These are phyloP conservation scores for Colletotrichum spinosum DNA, from an alignment of 2,329 filamentous ascomycete genomes.

Conservation along the genomic window DNA sequence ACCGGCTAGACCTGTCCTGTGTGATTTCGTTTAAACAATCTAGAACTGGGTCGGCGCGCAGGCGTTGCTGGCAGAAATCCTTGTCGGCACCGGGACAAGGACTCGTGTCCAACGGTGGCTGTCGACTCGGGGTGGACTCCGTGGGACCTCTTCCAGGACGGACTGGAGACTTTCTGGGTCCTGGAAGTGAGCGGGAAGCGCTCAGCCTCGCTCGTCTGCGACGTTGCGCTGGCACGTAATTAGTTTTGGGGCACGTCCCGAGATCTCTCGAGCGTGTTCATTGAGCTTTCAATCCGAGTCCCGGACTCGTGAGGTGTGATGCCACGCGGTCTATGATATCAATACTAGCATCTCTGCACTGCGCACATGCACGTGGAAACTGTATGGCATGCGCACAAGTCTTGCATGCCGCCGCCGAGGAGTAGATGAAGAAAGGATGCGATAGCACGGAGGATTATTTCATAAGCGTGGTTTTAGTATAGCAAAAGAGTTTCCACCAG, in stretches of 20 bases:
- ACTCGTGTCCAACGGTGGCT: no score
- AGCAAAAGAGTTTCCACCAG: background rate
- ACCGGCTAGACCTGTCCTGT: background rate
- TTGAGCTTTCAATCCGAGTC: background rate
- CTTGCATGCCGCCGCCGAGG: constrained; percentile 4
- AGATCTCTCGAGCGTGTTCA: no score
- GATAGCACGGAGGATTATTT: background rate
- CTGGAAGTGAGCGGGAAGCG: background rate
- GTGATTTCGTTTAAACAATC: constrained; percentile 25
- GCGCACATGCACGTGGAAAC: constrained; percentile 1
- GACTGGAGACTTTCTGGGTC: constrained; percentile 9
- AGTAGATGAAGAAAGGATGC: constrained; percentile 5
- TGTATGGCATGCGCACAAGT: background rate
- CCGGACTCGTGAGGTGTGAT: background rate
- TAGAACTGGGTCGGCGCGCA: constrained; percentile 6
- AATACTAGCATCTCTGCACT: background rate
- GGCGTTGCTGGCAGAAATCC: background rate
- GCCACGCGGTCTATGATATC: background rate
- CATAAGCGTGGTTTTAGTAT: no score
- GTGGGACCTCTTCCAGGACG: constrained; percentile 17
- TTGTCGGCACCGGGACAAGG: no score
- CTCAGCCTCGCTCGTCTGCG: constrained; percentile 32
- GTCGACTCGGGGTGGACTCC: constrained; percentile 9
- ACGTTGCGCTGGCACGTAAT: constrained; percentile 10
- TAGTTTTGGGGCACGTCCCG: background rate